phyloP scores from a whole-genome alignment of 2,329 filamentous ascomycete genomes.

The Ophiostoma sp. region DNA sequence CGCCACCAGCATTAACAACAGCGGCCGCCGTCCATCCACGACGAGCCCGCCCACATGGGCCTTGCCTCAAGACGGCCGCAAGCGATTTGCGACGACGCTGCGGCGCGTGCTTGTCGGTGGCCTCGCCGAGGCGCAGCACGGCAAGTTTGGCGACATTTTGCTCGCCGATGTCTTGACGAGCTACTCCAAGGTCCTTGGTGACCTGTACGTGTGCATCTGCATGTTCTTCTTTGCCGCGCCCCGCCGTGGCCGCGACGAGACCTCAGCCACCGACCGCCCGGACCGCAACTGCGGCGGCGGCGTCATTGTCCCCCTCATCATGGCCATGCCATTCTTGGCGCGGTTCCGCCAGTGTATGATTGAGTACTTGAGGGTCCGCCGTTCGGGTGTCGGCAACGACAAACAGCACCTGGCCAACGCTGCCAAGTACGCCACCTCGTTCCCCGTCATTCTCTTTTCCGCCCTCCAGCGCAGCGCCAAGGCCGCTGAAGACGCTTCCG shows the following conservation, averaged over 20 bases:
- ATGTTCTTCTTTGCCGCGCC: constrained; percentile 70
- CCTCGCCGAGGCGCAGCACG: constrained; percentile 80
- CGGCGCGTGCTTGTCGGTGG: constrained; percentile 81
- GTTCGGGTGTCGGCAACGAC: constrained; percentile 52
- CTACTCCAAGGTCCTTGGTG: constrained; percentile 88
- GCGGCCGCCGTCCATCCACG: background rate
- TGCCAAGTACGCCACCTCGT: constrained; percentile 89
- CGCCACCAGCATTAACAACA: background rate
- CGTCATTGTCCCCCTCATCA: constrained; percentile 78
- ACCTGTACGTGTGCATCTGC: constrained; percentile 84
- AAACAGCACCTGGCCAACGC: constrained; percentile 92
- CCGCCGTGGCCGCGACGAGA: constrained; percentile 43
- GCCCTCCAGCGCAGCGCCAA: constrained; percentile 68
- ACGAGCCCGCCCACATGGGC: constrained; percentile 1
- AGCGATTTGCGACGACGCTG: constrained; percentile 72
- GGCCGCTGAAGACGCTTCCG: constrained; percentile 36
- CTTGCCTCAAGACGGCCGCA: constrained; percentile 67
- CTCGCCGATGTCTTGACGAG: constrained; percentile 93
- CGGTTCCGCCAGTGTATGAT: constrained; percentile 89
- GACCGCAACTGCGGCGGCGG: constrained; percentile 79
- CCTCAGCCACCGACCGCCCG: constrained; percentile 75
- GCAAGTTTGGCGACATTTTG: constrained; percentile 92
- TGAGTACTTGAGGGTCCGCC: constrained; percentile 74
- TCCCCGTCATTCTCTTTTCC: constrained; percentile 83
- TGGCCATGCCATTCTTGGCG: constrained; percentile 79